phyloP scores from a whole-genome alignment of 768 basidiomycete species.

The Sporobolomyces pararoseus region DNA sequence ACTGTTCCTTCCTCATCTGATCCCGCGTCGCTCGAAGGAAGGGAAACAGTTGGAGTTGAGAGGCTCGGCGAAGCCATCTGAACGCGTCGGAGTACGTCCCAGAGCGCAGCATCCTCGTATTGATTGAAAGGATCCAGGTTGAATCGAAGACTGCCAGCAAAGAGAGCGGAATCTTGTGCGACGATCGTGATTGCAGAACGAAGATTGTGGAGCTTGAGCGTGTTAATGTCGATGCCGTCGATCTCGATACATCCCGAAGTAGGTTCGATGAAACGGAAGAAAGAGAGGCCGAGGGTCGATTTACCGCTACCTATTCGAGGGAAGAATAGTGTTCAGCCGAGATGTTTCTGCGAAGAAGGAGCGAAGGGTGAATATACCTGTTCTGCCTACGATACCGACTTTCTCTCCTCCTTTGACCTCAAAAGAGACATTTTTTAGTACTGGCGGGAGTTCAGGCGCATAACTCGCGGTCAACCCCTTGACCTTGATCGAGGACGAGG shows the following conservation, averaged over 20 bases:
- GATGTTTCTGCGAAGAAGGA: too few species aligned
- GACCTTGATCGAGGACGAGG: constrained; percentile 49
- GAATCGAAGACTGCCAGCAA: constrained; percentile 66
- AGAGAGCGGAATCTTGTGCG: constrained; percentile 64
- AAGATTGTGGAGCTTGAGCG: constrained; percentile 55
- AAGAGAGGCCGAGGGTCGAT: constrained; percentile 50
- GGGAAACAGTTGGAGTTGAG: constrained; percentile 16
- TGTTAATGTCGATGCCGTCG: constrained; percentile 51
- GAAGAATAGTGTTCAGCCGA: neutral
- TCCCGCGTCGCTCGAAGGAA: constrained; percentile 1
- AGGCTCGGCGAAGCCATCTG: constrained; percentile 43
- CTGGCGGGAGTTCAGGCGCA: constrained; percentile 48
- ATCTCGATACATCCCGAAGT: constrained; percentile 48
- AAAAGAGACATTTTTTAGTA: constrained; percentile 49
- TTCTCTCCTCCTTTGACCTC: constrained; percentile 49
- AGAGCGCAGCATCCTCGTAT: constrained; percentile 43
- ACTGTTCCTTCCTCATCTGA: constrained; percentile 20
- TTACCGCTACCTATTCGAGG: constrained; percentile 41
- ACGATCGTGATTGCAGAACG: constrained; percentile 65
- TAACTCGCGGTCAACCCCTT: constrained; percentile 48
- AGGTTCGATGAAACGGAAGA: constrained; percentile 54
- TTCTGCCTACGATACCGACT: constrained; percentile 57
- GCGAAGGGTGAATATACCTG: too few species aligned
- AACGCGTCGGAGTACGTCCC: constrained; percentile 45
- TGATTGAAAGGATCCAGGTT: constrained; percentile 56